These are phyloP conservation scores for Tolypocladium tundrense DNA, from an alignment of 2,329 filamentous ascomycete genomes.

Conservation along the genomic window DNA sequence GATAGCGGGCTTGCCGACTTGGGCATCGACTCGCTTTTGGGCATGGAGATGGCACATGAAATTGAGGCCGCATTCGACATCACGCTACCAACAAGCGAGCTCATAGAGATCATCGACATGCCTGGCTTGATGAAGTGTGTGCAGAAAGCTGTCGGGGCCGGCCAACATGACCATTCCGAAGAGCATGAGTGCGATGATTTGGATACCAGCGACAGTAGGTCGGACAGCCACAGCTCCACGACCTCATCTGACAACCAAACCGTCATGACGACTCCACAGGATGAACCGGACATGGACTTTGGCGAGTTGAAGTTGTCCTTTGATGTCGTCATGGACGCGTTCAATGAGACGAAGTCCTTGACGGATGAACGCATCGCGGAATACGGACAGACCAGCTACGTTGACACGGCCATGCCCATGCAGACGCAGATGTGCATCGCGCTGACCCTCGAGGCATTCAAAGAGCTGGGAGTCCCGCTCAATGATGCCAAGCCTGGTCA, in stretches of 20 bases:
- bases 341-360: background rate
- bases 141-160: background rate
- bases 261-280: background rate
- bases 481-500: background rate
- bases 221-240: background rate
- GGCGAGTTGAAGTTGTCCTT: background rate
- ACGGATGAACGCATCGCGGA: background rate
- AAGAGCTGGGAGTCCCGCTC: background rate
- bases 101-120: constrained; percentile 2
- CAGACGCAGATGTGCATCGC: background rate
- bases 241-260: background rate
- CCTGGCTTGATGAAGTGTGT: constrained; percentile 1
- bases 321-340: background rate
- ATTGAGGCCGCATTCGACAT: constrained; percentile 26
- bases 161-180: no score
- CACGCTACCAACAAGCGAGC: constrained; percentile 4
- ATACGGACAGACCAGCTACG: background rate
- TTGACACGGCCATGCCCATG: background rate
- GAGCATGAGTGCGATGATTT: background rate
- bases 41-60: constrained; percentile 15
- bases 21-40: constrained; percentile 1
- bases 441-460: background rate
- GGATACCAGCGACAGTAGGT: background rate
- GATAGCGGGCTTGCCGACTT: constrained; percentile 1
- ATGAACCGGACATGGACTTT: background rate